Percentiles rank a stretch among this genome's conserved stretches.
These are phyloP conservation scores for Mycena sp. DNA, from an alignment of 1,284 basidiomycete species.

Conservation along the genomic window DNA sequence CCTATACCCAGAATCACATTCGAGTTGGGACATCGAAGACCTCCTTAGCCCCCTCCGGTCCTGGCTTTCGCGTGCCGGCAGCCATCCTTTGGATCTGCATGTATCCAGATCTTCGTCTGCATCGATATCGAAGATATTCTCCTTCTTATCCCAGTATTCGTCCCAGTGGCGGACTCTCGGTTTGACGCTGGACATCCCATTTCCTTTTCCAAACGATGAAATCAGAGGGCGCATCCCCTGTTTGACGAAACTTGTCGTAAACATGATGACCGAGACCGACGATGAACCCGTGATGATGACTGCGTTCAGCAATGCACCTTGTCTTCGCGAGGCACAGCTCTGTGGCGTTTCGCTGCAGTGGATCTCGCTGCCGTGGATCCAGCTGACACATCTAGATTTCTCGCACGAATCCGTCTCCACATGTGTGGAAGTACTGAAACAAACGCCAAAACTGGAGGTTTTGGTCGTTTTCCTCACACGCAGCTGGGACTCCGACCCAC, in stretches of 20 bases:
- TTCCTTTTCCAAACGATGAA: neutral
- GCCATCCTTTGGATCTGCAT: neutral
- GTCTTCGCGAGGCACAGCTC: neutral
- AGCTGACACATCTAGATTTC: conserved; percentile 3
- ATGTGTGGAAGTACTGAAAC: neutral
- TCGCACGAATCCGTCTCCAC: neutral
- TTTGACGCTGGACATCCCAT: neutral
- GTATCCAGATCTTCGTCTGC: neutral
- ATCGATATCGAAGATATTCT: neutral
- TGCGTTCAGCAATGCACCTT: conserved; percentile 2
- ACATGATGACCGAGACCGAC: neutral
- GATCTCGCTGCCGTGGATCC: conserved; percentile 16
- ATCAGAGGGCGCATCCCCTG: neutral
- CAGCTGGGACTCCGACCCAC: neutral
- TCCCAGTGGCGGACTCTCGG: neutral
- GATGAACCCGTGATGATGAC: neutral
- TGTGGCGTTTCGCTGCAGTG: neutral
- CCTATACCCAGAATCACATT: neutral
- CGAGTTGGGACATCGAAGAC: neutral
- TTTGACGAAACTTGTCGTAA: neutral
- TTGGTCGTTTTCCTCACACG: neutral
- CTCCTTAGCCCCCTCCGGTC: neutral
- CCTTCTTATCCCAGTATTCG: neutral
- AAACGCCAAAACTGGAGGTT: conserved; percentile 1
- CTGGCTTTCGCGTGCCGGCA: conserved; percentile 11